These are phyloP conservation scores for Populus hybrid DNA, from an alignment of 441 rosid species.

Conservation along the genomic window DNA sequence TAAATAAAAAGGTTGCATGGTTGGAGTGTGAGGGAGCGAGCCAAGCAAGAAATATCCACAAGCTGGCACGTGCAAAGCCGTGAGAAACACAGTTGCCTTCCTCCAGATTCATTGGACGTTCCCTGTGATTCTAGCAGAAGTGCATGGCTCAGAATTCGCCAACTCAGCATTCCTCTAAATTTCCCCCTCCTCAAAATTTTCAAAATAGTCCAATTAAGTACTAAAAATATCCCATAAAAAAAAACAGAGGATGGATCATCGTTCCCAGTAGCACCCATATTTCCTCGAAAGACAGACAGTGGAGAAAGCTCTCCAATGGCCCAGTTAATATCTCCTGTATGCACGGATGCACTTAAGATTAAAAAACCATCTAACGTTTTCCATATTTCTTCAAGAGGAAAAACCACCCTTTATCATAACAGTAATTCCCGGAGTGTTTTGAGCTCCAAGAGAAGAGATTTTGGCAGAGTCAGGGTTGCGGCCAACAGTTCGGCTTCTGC, in stretches of 20 bases:
- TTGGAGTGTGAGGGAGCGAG: neutral
- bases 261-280: neutral
- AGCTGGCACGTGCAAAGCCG: conserved; percentile 42
- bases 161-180: conserved; percentile 50
- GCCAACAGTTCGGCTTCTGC: conserved; percentile 43
- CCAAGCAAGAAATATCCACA: conserved; percentile 12
- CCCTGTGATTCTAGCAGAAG: conserved; percentile 22
- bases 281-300: neutral
- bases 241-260: neutral
- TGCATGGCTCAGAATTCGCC: conserved; percentile 50
- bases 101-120: conserved; percentile 19
- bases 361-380: conserved; percentile 35
- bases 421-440: conserved; percentile 18
- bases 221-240: neutral
- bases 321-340: conserved; percentile 65
- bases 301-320: conserved; percentile 42
- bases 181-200: conserved; percentile 34
- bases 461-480: conserved; percentile 51
- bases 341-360: conserved; percentile 63
- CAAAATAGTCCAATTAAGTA: neutral
- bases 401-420: conserved; percentile 34
- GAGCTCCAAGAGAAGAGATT: conserved; percentile 31
- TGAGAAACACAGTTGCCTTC: neutral
- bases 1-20: neutral
- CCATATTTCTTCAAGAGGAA: conserved; percentile 23